phyloP scores from a whole-genome alignment of 345 rosid species.

The Boechera stricta region DNA sequence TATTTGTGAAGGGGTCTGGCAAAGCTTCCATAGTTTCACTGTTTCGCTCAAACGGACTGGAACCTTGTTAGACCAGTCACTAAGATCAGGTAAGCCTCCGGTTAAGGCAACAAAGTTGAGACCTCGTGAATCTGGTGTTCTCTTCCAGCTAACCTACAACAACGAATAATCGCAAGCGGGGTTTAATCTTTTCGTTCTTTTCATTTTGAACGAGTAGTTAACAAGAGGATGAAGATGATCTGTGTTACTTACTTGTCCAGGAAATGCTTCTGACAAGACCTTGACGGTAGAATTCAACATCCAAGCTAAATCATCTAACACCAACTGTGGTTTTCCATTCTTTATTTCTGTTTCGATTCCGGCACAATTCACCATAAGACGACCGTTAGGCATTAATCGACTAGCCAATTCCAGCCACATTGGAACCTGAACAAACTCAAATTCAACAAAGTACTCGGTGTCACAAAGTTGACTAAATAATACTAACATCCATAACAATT shows the following conservation, averaged over 20 bases:
- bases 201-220: background rate
- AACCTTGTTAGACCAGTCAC: constrained; percentile 62
- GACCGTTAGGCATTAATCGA: constrained; percentile 70
- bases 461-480: background rate
- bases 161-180: background rate
- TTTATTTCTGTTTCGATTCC: constrained; percentile 50
- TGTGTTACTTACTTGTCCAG: constrained; percentile 57
- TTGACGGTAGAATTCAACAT: constrained; percentile 62
- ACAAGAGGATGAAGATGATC: constrained; percentile 1
- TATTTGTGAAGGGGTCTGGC: constrained; percentile 21
- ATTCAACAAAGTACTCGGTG: background rate
- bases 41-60: constrained; percentile 56
- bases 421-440: constrained; percentile 45
- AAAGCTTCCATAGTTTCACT: constrained; percentile 72
- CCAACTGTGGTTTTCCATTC: constrained; percentile 32
- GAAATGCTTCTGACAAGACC: constrained; percentile 68
- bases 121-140: constrained; percentile 54
- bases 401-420: constrained; percentile 71
- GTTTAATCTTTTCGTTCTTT: background rate
- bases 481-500: background rate
- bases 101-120: constrained; percentile 73
- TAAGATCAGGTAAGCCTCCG: constrained; percentile 67
- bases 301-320: constrained; percentile 52
- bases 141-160: constrained; percentile 70
- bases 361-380: constrained; percentile 85